Conservation (phyloP, 179 eudicot species). For the Corrigiola litoralis region DNA sequence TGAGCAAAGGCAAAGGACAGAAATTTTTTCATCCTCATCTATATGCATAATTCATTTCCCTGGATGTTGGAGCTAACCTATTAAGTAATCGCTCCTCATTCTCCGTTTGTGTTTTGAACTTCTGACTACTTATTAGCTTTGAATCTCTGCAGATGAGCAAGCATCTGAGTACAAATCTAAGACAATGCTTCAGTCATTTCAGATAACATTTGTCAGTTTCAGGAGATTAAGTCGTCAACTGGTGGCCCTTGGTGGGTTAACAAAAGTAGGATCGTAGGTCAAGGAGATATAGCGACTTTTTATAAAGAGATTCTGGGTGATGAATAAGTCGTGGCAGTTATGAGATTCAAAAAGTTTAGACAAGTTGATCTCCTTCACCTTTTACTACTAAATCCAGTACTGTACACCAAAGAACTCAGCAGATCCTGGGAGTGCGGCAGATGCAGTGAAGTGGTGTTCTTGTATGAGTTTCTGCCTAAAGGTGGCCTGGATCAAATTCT, state of each 20-base stretch:
- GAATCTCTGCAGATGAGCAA: too few relatives aligned
- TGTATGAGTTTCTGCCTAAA: conserved; percentile 67
- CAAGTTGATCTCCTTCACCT: conserved; percentile 23
- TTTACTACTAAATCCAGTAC: conserved; percentile 52
- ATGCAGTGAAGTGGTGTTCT: conserved; percentile 46
- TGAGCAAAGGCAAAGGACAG: too few relatives aligned
- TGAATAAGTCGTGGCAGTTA: conserved; percentile 52
- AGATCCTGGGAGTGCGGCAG: conserved; percentile 81
- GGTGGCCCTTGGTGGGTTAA: conserved; percentile 43
- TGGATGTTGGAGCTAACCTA: not conserved
- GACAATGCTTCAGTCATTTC: too few relatives aligned
- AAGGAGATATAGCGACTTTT: conserved; percentile 55
- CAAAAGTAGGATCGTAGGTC: conserved; percentile 43
- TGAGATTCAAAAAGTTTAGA: conserved; percentile 41
- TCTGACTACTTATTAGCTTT: too few relatives aligned
- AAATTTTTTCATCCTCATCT: too few relatives aligned
- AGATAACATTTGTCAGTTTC: conserved; percentile 42
- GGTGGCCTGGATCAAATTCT: conserved; percentile 51
- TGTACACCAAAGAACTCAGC: conserved; percentile 62
- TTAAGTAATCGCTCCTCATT: too few relatives aligned
- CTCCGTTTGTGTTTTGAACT: too few relatives aligned
- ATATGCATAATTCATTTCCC: too few relatives aligned
- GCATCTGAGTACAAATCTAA: too few relatives aligned
- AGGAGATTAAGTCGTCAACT: conserved; percentile 48
- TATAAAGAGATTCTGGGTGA: conserved; percentile 44